Evolutionary conservation across 768 basidiomycete species (phyloP).

Genomic region (Tricholoma sp.): DNA sequence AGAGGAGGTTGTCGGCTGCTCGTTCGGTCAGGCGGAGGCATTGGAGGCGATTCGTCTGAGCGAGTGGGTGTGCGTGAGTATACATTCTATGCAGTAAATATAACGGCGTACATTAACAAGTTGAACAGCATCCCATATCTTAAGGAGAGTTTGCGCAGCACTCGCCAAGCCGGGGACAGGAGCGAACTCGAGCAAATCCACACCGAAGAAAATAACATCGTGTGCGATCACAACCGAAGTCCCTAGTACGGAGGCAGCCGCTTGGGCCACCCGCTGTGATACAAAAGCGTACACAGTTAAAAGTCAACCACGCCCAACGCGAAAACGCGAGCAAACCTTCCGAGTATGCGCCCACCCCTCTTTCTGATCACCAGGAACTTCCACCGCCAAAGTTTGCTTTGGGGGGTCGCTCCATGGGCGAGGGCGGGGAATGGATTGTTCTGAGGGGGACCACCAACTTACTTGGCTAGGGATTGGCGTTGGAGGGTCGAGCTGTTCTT

Average conservation of each 20-base stretch:
- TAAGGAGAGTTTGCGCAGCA: constrained; percentile 47
- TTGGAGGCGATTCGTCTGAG: constrained; percentile 59
- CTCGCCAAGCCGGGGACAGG: constrained; percentile 53
- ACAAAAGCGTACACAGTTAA: neutral
- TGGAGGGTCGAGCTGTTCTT: neutral
- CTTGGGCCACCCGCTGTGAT: constrained; percentile 29
- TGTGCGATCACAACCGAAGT: constrained; percentile 36
- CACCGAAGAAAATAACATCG: constrained; percentile 37
- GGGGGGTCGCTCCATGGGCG: constrained; percentile 26
- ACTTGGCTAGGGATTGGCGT: neutral
- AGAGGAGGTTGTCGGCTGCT: constrained; percentile 61
- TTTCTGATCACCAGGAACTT: constrained; percentile 31
- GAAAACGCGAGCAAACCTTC: constrained; percentile 17
- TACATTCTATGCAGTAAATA: neutral
- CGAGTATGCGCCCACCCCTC: constrained; percentile 33
- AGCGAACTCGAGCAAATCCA: constrained; percentile 40
- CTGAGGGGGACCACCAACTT: too few species aligned
- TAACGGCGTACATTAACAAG: constrained; percentile 50
- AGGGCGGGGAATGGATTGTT: constrained; percentile 9
- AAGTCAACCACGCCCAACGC: neutral
- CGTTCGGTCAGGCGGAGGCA: constrained; percentile 70
- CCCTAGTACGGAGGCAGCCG: constrained; percentile 37
- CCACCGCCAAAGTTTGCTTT: constrained; percentile 26
- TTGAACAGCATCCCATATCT: constrained; percentile 63
- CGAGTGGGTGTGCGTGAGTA: neutral